Conservation (phyloP, 1,284 basidiomycete species). For the Pyrrhoderma noxium region DNA sequence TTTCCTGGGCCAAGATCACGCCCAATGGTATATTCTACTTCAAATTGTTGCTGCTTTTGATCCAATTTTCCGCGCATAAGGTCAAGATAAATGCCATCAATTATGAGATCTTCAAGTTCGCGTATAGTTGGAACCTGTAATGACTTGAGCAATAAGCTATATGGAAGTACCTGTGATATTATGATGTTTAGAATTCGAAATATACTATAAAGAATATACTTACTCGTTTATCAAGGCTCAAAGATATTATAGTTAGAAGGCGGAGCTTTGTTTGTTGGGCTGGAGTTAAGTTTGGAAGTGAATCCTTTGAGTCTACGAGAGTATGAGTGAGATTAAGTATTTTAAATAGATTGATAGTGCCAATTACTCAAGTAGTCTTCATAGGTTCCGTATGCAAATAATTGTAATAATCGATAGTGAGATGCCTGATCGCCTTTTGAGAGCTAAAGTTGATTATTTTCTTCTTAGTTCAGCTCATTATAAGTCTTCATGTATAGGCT, state of each 20-base stretch:
- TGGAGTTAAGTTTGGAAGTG: slow-evolving; percentile 59
- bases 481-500: no score
- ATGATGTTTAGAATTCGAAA: background rate
- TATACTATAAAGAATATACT: slow-evolving; percentile 24
- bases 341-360: background rate
- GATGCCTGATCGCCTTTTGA: slow-evolving; percentile 51
- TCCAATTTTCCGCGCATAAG: slow-evolving; percentile 86
- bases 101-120: slow-evolving; percentile 90
- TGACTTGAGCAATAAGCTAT: slow-evolving; percentile 53
- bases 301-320: slow-evolving; percentile 50
- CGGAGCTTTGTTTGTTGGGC: slow-evolving; percentile 82
- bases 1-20: slow-evolving; percentile 73
- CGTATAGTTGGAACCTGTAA: slow-evolving; percentile 72
- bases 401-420: slow-evolving; percentile 58
- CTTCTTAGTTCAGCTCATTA: no score
- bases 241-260: slow-evolving; percentile 83
- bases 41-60: slow-evolving; percentile 79
- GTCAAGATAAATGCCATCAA: slow-evolving; percentile 90
- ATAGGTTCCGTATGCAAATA: slow-evolving; percentile 88
- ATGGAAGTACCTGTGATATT: slow-evolving; percentile 59
- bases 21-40: slow-evolving; percentile 88
- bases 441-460: slow-evolving; percentile 39
- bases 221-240: slow-evolving; percentile 69
- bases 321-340: background rate
- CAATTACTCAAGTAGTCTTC: slow-evolving; percentile 52